A percentile compares a stretch with the other conserved stretches of the same genome.
phyloP scores from a whole-genome alignment of 257 asterid genomes.

The Asclepias syriaca region DNA sequence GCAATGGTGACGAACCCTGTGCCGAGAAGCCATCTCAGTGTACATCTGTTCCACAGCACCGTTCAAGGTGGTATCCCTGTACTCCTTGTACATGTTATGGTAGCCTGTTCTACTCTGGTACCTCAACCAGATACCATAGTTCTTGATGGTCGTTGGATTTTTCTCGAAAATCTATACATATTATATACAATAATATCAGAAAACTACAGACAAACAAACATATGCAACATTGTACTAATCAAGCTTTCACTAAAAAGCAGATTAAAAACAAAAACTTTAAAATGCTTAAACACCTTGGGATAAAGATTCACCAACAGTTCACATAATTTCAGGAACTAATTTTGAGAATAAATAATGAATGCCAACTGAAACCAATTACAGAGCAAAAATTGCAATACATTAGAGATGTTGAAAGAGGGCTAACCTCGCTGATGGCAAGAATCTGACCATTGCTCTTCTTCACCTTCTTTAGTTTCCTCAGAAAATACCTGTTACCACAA shows the following conservation, averaged over 20 bases:
- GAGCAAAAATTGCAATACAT: neutral
- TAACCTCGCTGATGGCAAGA: conserved; percentile 87
- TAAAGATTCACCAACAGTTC: neutral
- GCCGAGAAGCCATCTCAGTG: conserved; percentile 98
- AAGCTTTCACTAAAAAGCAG: no score
- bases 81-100: conserved; percentile 92
- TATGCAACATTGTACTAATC: no score
- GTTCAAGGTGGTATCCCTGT: conserved; percentile 84
- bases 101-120: conserved; percentile 89
- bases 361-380: neutral
- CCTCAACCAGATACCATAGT: conserved; percentile 82
- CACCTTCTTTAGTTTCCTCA: conserved; percentile 90
- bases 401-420: neutral
- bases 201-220: neutral
- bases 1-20: conserved; percentile 74
- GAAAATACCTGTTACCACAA: conserved; percentile 52
- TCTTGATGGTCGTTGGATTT: conserved; percentile 82
- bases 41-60: conserved; percentile 91
- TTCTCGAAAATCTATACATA: conserved; percentile 63
- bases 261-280: neutral
- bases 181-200: neutral
- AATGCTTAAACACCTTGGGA: no score
- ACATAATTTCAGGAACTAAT: neutral
- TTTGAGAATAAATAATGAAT: neutral
- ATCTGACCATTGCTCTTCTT: conserved; percentile 86